These are phyloP conservation scores for Alternaria triticimaculans DNA, from an alignment of 2,329 filamentous ascomycete species.

Conservation along the genomic window DNA sequence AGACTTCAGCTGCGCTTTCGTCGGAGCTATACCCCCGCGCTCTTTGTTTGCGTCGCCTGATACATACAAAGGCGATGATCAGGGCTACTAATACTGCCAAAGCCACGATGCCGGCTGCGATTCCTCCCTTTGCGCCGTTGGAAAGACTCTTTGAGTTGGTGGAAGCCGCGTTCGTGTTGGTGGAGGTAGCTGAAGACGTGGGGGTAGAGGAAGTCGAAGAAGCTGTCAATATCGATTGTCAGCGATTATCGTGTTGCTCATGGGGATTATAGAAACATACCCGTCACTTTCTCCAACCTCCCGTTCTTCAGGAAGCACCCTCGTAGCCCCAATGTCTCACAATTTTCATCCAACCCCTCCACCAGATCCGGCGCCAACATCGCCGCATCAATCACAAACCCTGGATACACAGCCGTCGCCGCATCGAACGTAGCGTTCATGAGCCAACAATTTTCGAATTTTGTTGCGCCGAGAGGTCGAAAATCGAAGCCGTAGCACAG, in stretches of 20 bases:
- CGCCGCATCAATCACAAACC: conserved; percentile 2
- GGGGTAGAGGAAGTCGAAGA: background rate
- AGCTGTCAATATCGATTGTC: background rate
- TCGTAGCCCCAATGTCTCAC: background rate
- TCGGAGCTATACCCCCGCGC: background rate
- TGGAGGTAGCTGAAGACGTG: background rate
- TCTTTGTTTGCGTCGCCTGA: background rate
- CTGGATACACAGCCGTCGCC: background rate
- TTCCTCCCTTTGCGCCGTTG: background rate
- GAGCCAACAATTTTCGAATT: conserved; percentile 11
- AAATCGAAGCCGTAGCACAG: conserved; percentile 18
- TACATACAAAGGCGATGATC: background rate
- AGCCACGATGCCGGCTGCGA: background rate
- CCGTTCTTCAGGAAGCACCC: background rate
- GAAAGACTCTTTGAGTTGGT: background rate
- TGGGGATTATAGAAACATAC: background rate
- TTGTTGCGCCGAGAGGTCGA: background rate
- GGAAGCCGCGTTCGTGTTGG: background rate
- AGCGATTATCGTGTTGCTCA: background rate
- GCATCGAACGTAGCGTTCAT: conserved; percentile 10
- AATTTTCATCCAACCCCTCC: background rate
- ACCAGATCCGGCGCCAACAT: conserved; percentile 2
- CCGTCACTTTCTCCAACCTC: background rate
- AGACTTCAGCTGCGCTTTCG: background rate
- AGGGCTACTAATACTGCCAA: background rate